Evolutionary conservation across 164 flowering plant genomes (phyloP).

Genomic region (Sextonia rubra): DNA sequence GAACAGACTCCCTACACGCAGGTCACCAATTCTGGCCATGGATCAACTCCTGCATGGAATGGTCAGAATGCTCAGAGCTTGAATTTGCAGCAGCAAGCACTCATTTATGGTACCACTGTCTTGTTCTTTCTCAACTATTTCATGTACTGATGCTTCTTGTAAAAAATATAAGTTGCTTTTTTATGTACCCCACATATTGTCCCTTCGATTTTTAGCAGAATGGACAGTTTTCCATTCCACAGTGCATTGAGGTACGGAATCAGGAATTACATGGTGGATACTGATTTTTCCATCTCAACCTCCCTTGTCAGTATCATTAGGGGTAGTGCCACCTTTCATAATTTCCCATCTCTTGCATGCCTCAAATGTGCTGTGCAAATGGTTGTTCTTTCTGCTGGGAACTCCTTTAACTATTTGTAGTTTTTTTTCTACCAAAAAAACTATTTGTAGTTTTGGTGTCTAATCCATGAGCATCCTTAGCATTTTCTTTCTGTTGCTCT

Average conservation of each 20-base stretch:
- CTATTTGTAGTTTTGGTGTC: no score
- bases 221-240: background rate
- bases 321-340: no score
- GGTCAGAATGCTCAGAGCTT: slow-evolving; percentile 39
- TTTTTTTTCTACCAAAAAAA: no score
- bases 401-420: no score
- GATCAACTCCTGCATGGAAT: slow-evolving; percentile 48
- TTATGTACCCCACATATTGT: background rate
- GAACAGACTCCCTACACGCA: slow-evolving; percentile 44
- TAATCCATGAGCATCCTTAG: no score
- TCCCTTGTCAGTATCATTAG: no score
- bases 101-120: slow-evolving; percentile 22
- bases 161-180: background rate
- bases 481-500: no score
- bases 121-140: background rate
- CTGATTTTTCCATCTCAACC: no score
- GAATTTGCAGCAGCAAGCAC: slow-evolving; percentile 45
- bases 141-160: background rate
- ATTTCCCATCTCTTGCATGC: no score
- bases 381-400: no score
- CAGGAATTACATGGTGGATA: no score
- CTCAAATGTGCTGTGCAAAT: no score
- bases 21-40: slow-evolving; percentile 17
- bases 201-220: background rate
- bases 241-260: background rate